These are phyloP conservation scores for Escovopsis sp. DNA, from an alignment of 2,329 filamentous ascomycete species.

Conservation along the genomic window DNA sequence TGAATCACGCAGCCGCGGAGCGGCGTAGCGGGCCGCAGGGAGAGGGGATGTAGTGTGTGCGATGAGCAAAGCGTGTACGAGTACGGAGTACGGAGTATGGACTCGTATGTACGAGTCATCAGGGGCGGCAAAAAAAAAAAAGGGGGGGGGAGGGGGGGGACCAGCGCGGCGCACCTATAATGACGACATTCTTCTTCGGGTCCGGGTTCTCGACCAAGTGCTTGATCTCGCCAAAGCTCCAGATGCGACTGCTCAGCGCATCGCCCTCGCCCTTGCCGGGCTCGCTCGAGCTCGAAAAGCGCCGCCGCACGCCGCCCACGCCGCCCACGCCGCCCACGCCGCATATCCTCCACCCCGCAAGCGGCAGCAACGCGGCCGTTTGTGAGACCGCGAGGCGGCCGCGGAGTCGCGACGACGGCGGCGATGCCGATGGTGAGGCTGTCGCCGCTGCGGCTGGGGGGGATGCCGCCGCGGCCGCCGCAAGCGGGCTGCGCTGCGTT, in stretches of 20 bases:
- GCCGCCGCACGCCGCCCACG: conserved; percentile 5
- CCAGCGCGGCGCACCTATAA: conserved; percentile 29
- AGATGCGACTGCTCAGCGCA: conserved; percentile 20
- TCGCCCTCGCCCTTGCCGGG: background rate
- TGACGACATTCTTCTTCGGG: conserved; percentile 17
- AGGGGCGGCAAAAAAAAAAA: too few relatives aligned
- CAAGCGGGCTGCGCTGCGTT: background rate
- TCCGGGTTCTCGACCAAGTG: conserved; percentile 2
- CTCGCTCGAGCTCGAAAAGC: conserved; percentile 12
- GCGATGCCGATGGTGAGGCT: background rate
- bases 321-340: background rate
- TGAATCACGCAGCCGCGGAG: too few relatives aligned
- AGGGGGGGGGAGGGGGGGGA: background rate
- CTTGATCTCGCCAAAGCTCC: conserved; percentile 25
- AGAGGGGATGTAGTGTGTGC: too few relatives aligned
- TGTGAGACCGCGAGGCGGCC: background rate
- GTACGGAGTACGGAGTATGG: too few relatives aligned
- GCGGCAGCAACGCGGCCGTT: background rate
- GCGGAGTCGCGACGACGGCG: background rate
- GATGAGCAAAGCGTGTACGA: too few relatives aligned
- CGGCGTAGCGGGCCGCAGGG: too few relatives aligned
- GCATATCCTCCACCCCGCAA: background rate
- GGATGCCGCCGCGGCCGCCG: background rate
- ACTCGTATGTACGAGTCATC: too few relatives aligned
- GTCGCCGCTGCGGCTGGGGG: background rate